Conservation (phyloP, 495 filamentous ascomycete species). For the Aspergillus coremiiformis region DNA sequence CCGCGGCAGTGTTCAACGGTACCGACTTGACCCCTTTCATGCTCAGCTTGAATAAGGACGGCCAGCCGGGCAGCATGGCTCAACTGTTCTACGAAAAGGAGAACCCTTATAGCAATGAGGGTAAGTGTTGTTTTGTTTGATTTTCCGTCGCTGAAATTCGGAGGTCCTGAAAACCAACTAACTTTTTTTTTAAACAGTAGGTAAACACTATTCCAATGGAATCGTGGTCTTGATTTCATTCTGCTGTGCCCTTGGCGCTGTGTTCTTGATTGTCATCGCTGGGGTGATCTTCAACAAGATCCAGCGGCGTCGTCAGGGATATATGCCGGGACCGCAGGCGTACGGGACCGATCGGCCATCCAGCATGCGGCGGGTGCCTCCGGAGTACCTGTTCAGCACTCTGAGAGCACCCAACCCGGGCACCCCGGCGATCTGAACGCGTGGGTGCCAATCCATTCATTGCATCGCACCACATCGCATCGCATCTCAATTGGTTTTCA, state of each 20-base stretch:
- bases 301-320: conserved; percentile 79
- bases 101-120: conserved; percentile 51
- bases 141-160: too few species aligned
- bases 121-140: conserved; percentile 33
- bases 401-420: conserved; percentile 35
- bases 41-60: conserved; percentile 59
- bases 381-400: conserved; percentile 66
- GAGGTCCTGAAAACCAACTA: too few species aligned
- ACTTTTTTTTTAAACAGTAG: too few species aligned
- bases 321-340: conserved; percentile 68
- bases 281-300: conserved; percentile 79
- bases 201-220: conserved; percentile 62
- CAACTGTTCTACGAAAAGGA: conserved; percentile 69
- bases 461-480: background rate
- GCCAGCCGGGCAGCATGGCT: conserved; percentile 62
- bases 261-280: conserved; percentile 78
- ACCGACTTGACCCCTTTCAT: conserved; percentile 68
- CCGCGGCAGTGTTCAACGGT: conserved; percentile 84
- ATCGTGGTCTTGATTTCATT: conserved; percentile 91
- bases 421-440: conserved; percentile 31
- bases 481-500: background rate
- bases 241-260: conserved; percentile 76
- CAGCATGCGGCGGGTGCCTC: conserved; percentile 74
- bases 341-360: conserved; percentile 62
- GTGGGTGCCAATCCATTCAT: background rate